Base-by-base conservation (phyloP, 345 rosid genomes). In the Corchorus olitorius region DNA sequence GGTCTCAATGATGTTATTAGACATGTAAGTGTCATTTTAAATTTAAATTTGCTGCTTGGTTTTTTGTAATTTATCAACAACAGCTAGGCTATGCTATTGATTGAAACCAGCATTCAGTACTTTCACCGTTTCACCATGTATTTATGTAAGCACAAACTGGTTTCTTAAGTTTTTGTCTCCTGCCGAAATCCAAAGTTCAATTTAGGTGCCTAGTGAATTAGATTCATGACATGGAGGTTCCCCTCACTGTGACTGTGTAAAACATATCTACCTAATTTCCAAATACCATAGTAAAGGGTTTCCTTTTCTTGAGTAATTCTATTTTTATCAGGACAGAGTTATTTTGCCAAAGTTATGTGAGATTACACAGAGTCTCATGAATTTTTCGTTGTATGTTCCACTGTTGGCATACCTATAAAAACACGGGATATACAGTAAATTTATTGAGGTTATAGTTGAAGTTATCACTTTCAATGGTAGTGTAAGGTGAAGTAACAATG, bases 1-100 rank as follows among this genome's bases (percentile, higher is more conserved):
- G 97, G 97, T 78, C 97, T 95, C 61, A 93, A 93, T 85, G 97
- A 96, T 86, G 95, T 92, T 81, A 93, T 91, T 58, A 89, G 93
- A 87, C 97, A 94, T 71, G 98, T 90, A 33, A 76, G 91, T 70
- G 46, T 71, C 65, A 50, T 64, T 74, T 46, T 39, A 45, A 56
- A 64, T 33, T 7, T 65, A 53, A 41, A 63, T 46, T 41, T 54
- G 0, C 67, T 37, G 39, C 53, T 79, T 56, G 20, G 64, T 2
- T 12, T 49, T 0, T 35, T 70, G 15, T 49, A 33, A 69, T 66
- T 27, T 62, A 14, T 63, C 53, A 35, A 72, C 45, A 16, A n/a
- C 54, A 37, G 10, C 45, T 48, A 46, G 15, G 27, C 46, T 74
- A 20, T 12, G 10, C 69, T 56, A 11, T 35, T 35, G 27, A 66